Evolutionary conservation across 2,329 filamentous ascomycete genomes (phyloP).

Genomic region (Fusarium fracticaudum): DNA sequence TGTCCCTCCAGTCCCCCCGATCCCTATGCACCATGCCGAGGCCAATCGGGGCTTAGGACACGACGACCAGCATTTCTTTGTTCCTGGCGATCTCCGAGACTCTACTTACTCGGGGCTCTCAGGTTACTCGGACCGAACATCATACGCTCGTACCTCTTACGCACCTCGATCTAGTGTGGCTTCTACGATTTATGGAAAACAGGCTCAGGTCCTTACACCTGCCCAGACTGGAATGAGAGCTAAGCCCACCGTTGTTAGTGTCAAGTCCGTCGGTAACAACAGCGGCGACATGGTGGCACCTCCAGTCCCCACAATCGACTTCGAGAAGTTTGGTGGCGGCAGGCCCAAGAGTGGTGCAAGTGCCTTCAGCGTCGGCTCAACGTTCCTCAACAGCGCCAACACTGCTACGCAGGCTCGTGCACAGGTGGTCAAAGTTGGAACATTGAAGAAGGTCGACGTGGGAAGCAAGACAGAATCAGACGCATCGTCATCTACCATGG

Average conservation of each 20-base stretch:
- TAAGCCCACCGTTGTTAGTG: constrained; percentile 92
- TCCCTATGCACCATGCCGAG: constrained; percentile 73
- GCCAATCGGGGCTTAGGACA: constrained; percentile 59
- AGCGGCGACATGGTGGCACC: constrained; percentile 67
- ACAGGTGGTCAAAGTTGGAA: constrained; percentile 68
- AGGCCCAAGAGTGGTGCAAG: constrained; percentile 65
- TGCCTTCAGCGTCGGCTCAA: constrained; percentile 74
- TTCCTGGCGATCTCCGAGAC: constrained; percentile 88
- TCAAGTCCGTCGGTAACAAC: constrained; percentile 74
- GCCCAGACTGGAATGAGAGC: constrained; percentile 88
- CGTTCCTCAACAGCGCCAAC: constrained; percentile 72
- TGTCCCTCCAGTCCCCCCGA: constrained; percentile 92
- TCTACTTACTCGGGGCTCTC: constrained; percentile 88
- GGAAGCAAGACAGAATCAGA: constrained; percentile 51
- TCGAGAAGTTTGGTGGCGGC: constrained; percentile 62
- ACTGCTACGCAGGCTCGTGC: constrained; percentile 67
- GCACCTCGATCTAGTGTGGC: constrained; percentile 79
- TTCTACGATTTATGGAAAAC: constrained; percentile 93
- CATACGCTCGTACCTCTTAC: constrained; percentile 67
- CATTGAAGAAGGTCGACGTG: constrained; percentile 57
- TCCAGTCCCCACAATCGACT: constrained; percentile 78
- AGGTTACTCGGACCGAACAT: constrained; percentile 68
- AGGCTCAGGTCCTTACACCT: constrained; percentile 82
- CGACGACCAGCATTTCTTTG: constrained; percentile 90
- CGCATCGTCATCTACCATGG: constrained; percentile 37